Conservation (phyloP, 1,139 yeast species). For the Suhomyces atakaporum region DNA sequence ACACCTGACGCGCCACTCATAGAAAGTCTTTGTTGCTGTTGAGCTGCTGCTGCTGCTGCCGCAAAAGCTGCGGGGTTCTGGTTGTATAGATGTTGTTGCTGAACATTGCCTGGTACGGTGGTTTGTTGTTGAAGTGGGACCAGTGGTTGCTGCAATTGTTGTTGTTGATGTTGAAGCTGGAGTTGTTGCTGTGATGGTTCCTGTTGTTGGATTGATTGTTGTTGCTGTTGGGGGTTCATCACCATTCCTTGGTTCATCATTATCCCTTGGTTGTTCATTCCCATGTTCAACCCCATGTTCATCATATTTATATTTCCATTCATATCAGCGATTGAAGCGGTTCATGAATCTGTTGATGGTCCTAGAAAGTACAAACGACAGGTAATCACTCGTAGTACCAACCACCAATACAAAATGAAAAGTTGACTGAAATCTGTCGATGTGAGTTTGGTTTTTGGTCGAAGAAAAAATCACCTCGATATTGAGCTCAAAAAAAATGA, state of each 20-base stretch:
- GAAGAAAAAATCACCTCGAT: neutral
- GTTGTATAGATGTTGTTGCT: conserved; percentile 8
- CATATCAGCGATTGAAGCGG: conserved; percentile 9
- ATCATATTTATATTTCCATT: conserved; percentile 19
- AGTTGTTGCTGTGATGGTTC: conserved; percentile 13
- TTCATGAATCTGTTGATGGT: neutral
- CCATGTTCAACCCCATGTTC: conserved; percentile 18
- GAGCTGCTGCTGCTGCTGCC: conserved; percentile 19
- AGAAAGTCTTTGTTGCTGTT: conserved; percentile 10
- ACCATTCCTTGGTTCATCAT: conserved; percentile 19
- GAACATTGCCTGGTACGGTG: conserved; percentile 5
- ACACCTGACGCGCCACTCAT: conserved; percentile 10
- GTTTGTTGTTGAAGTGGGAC: conserved; percentile 5
- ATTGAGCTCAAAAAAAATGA: neutral
- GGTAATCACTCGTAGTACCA: neutral
- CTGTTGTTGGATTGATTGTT: conserved; percentile 14
- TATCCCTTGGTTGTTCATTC: conserved; percentile 19
- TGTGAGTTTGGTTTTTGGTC: neutral
- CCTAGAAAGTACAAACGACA: neutral
- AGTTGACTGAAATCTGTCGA: neutral
- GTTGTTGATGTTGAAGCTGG: conserved; percentile 14
- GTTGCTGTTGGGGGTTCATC: conserved; percentile 16
- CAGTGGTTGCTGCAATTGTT: conserved; percentile 5
- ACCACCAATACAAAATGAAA: neutral
- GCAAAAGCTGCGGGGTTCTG: conserved; percentile 13